Conservation (phyloP, 495 filamentous ascomycete genomes). For the Tuber calosporum region DNA sequence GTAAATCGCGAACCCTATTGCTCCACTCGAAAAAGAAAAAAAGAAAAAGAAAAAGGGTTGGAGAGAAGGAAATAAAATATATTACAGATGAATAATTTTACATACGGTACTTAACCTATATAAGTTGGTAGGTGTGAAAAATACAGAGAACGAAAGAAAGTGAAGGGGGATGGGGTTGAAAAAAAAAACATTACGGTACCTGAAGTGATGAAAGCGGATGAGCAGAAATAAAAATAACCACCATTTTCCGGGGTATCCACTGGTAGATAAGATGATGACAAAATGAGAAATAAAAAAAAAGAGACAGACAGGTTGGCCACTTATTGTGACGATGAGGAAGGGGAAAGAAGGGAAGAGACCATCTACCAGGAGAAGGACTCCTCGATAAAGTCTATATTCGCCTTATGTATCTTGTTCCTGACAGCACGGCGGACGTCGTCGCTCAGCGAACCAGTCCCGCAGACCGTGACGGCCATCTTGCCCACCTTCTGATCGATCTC, state of each 20-base stretch:
- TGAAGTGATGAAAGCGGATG: neutral
- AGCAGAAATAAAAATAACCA: neutral
- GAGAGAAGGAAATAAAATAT: neutral
- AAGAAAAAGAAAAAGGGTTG: neutral
- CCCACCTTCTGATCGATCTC: conserved; percentile 71
- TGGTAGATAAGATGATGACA: neutral
- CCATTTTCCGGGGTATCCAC: neutral
- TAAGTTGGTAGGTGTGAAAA: neutral
- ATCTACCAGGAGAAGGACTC: conserved; percentile 84
- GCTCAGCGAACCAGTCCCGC: conserved; percentile 79
- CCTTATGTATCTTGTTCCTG: conserved; percentile 56
- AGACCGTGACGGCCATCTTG: conserved; percentile 77
- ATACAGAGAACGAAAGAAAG: neutral
- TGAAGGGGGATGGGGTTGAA: neutral
- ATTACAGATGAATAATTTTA: neutral
- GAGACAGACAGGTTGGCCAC: conserved; percentile 20
- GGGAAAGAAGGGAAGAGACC: neutral
- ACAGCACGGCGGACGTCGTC: conserved; percentile 77
- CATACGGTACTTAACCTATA: neutral
- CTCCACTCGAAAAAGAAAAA: neutral
- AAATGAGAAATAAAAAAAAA: neutral
- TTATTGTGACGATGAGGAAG: conserved; percentile 16
- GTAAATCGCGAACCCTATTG: neutral
- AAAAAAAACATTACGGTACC: neutral
- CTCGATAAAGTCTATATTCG: conserved; percentile 79